Evolutionary conservation across 306 rosid genomes (phyloP).

Genomic region (Luffa acutangula): DNA sequence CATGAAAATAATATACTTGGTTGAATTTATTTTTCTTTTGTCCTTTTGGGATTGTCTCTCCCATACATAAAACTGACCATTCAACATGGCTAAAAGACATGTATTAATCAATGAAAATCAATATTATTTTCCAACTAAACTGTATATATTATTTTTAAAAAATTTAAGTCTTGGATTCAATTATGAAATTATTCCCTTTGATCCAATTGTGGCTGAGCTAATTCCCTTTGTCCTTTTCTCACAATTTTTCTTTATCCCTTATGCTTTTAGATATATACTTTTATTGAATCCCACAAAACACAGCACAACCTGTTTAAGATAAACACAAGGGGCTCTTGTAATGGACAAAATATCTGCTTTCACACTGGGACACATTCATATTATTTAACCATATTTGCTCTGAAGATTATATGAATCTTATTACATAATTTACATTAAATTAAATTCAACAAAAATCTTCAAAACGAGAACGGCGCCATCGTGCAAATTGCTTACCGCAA

Average conservation of each 20-base stretch:
- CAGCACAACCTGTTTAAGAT: not conserved
- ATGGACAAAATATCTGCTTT: not conserved
- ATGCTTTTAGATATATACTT: conserved; percentile 8
- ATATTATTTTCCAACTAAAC: no score
- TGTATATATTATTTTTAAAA: no score
- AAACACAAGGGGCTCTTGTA: not conserved
- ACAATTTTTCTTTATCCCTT: not conserved
- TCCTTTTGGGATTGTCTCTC: no score
- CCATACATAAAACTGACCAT: no score
- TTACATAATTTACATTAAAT: not conserved
- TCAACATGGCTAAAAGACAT: no score
- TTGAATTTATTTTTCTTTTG: no score
- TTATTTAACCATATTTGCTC: not conserved
- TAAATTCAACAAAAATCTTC: not conserved
- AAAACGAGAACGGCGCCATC: no score
- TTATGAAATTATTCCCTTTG: conserved; percentile 2
- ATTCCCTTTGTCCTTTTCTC: not conserved
- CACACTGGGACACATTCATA: not conserved
- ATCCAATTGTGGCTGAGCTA: conserved; percentile 10
- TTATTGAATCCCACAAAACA: conserved; percentile 7
- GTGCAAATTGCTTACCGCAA: no score
- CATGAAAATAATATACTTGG: no score
- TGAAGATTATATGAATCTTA: not conserved
- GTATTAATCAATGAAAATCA: no score
- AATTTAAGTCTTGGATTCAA: not conserved